phyloP scores from a whole-genome alignment of 2,329 filamentous ascomycete species.

The Cyclaneusma minus region DNA sequence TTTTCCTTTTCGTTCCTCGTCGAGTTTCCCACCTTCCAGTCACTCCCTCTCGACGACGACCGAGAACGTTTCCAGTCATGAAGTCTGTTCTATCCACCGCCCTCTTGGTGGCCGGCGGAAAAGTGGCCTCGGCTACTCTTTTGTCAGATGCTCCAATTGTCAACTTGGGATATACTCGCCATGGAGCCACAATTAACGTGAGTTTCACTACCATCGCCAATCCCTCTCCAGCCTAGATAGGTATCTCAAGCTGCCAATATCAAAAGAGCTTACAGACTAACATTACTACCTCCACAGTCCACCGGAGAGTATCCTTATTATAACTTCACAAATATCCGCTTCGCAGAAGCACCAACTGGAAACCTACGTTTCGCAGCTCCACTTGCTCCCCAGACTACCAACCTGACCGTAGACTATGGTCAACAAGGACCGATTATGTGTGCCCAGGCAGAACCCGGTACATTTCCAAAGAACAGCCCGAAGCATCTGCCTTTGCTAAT shows the following conservation, averaged over 20 bases:
- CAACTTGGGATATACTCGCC: constrained; percentile 16
- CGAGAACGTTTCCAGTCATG: no score
- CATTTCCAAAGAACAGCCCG: neutral
- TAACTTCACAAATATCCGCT: constrained; percentile 27
- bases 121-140: no score
- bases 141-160: constrained; percentile 13
- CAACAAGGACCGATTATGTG: constrained; percentile 15
- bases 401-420: constrained; percentile 20
- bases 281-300: constrained; percentile 5
- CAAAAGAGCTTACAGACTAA: constrained; percentile 1
- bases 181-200: constrained; percentile 17
- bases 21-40: no score
- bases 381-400: constrained; percentile 13
- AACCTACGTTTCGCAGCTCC: constrained; percentile 27
- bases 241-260: neutral
- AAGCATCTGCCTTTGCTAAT: neutral
- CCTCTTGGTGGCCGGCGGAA: no score
- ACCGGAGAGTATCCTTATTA: constrained; percentile 22
- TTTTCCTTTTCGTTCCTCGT: no score
- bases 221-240: neutral
- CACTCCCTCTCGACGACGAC: no score
- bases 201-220: constrained; percentile 1
- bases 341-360: constrained; percentile 26
- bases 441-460: constrained; percentile 18
- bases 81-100: no score